Evolutionary conservation across 306 rosid species (phyloP), one percentile per base, ranked within the genome.

Genomic region (Malus fusca): DNA sequence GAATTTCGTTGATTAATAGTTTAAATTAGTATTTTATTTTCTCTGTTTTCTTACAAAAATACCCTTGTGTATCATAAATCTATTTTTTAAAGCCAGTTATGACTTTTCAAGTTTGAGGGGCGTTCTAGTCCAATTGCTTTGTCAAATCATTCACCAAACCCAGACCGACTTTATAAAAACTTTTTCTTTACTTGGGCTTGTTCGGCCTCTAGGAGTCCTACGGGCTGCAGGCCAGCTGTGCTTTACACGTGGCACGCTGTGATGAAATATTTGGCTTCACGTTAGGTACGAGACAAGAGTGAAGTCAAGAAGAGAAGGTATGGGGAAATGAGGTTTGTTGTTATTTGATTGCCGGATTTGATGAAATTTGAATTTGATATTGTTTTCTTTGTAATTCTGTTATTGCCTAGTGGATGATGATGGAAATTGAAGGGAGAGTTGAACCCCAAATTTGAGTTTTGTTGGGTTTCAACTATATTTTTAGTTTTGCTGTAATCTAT

Each of bases 171-270:
- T 35, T 6, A 40, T 40, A 40, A 40, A 40, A 56, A 30, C 52
- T 30, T 76, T 72, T 51, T 23, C 68, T 58, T 79, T 19, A 11
- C 4, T 2, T 11, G 3, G 46, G 62, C 25, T 11, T 19, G 18
- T 4, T 51, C 28, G 18, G 62, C 28, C 1, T 9, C 62, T n/a
- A 19, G 62, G 74, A 26, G 30, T 35, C 25, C 25, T 26, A 2
- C 14, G 11, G 31, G 71, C 40, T 4, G 72, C n/a, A 6, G 19
- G 23, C 9, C 72, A 23, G 6, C 8, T 2, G 13, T 44, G 62
- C 46, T 46, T 46, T 74, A 59, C 87, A 79, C 82, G 85, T 76
- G 88, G 83, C 85, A 22, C 33, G 14, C 13, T 52, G 15, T 78
- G 11, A 46, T 58, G 42, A 67, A 5, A 67, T 68, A 40, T 67